Base-by-base conservation (phyloP, 2,329 filamentous ascomycete species). In the Penicillium glabrum region DNA sequence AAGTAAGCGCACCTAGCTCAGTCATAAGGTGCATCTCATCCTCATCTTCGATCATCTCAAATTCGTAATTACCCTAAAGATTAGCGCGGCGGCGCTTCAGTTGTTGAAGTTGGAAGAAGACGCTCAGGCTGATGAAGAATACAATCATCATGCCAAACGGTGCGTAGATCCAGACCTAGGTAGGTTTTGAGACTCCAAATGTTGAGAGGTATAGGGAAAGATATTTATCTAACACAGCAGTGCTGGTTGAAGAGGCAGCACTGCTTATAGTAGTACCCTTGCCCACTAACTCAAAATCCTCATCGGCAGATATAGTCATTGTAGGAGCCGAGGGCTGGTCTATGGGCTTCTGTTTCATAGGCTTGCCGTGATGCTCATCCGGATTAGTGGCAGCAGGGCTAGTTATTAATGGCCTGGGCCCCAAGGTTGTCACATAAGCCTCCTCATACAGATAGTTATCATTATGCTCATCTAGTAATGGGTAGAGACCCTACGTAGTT, bases 141-240 rank as follows among this genome's bases (percentile, higher is more conserved):
- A 89, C 79, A 13, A 89, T 79, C 61, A 99, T 98, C 21, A 97
- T 84, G n/a, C 82, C 86, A 21, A 95, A 77, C 4, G 93, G 87
- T 56, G 91, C 93, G 72, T 89, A 98, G 65, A 99, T 96, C 95
- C 95, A 99, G 59, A 90, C 84, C 72, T 96, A 91, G 0, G 92
- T 96, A 69, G 86, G 86, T 65, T 91, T 91, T 10, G 89, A 93
- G 37, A 93, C 89, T 53, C 92, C 91, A 67, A 98, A 96, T 1
- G 90, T 93, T 0, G 93, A 93, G 70, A 98, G 89, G 80, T 89
- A 90, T 9, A 89, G 93, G 1, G 93, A 92, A 19, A 97, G 82
- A 59, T 90, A 88, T 63, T 81, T 82, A 41, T 75, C 74, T 6
- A 77, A 78, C 61, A 72, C 79, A 23, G 73, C 61, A 21, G 66